Evolutionary conservation across 73 alveolate species (phyloP), one percentile per base, ranked within the genome.

Genomic region (Symbiodinium pilosum): DNA sequence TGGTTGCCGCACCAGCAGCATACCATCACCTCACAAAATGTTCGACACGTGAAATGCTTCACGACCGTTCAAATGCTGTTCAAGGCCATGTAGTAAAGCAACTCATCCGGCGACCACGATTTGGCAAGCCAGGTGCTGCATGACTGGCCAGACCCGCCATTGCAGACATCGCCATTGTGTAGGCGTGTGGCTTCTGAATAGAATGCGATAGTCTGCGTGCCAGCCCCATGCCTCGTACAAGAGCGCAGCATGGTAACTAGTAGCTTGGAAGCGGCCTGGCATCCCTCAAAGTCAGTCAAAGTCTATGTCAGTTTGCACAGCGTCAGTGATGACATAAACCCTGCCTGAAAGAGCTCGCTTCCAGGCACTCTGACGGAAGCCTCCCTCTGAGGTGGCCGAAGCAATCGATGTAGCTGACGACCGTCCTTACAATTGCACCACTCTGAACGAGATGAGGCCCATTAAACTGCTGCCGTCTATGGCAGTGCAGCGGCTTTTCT

Each of bases 331-430:
- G 59, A 6, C 59, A 6, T 7, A 38, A 18, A 20, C 34, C 81
- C 30, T 38, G 81, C 81, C 81, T 64, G 81, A 64, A n/a, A 64
- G 34, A 64, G 81, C 81, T 14, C 81, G 41, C 41, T 26, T 64
- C 81, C 81, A 64, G 12, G 38, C 81, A 28, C 34, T 64, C 30
- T 34, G 81, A 28, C 41, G 30, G 59, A n/a, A n/a, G 73, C 81
- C 12, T 64, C 81, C 81, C 81, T 64, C 81, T n/a, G 81, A 64
- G 5, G 81, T 64, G 38, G 81, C 81, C 81, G 81, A 64, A 64
- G 81, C 81, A 64, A 64, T 24, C 81, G 81, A 64, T 5, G 77
- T 36, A 64, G 8, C 77, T 7, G 81, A 64, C 12, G 81, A 64
- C 41, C 81, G 81, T 64, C 81, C 81, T 64, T 30, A 18, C 34